Evolutionary conservation across 2,329 filamentous ascomycete species (phyloP).

Genomic region (Aaosphaeria arxii): DNA sequence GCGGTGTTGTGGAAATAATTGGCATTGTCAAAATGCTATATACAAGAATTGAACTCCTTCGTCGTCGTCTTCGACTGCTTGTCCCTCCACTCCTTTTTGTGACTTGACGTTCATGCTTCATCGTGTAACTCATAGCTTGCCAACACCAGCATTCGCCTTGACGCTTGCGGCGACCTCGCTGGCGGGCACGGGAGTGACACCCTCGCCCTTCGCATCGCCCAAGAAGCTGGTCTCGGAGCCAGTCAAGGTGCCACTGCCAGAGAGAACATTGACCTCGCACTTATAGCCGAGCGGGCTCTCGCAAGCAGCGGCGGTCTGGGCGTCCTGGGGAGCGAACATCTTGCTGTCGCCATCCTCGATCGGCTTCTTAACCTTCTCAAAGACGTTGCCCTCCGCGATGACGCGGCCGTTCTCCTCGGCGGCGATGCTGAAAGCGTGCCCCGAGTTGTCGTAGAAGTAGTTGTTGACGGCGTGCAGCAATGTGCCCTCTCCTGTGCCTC

Average conservation of each 20-base stretch:
- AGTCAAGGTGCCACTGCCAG: slow-evolving; percentile 4
- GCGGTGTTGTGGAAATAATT: too few species aligned
- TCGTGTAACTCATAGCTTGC: slow-evolving; percentile 1
- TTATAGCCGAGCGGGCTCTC: slow-evolving; percentile 6
- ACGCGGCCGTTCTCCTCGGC: slow-evolving; percentile 4
- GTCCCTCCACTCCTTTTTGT: neutral
- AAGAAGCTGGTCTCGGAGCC: slow-evolving; percentile 8
- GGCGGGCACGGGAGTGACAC: slow-evolving; percentile 2
- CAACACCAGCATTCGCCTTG: slow-evolving; percentile 12
- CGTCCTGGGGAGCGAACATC: slow-evolving; percentile 7
- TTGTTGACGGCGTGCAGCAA: slow-evolving; percentile 19
- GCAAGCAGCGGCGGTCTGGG: slow-evolving; percentile 3
- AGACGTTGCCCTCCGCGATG: slow-evolving; percentile 18
- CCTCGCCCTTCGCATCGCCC: slow-evolving; percentile 6
- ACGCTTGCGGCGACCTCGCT: slow-evolving; percentile 6
- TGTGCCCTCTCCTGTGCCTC: slow-evolving; percentile 10
- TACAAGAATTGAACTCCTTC: neutral
- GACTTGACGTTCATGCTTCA: too few species aligned
- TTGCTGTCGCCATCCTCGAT: slow-evolving; percentile 5
- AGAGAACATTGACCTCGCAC: slow-evolving; percentile 8
- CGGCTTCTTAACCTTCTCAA: slow-evolving; percentile 8
- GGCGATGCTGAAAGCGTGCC: slow-evolving; percentile 12
- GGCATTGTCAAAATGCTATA: neutral
- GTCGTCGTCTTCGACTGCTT: neutral
- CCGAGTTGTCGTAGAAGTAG: slow-evolving; percentile 13